Base-by-base conservation (phyloP, 306 rosid species). In the Cucumis melo region DNA sequence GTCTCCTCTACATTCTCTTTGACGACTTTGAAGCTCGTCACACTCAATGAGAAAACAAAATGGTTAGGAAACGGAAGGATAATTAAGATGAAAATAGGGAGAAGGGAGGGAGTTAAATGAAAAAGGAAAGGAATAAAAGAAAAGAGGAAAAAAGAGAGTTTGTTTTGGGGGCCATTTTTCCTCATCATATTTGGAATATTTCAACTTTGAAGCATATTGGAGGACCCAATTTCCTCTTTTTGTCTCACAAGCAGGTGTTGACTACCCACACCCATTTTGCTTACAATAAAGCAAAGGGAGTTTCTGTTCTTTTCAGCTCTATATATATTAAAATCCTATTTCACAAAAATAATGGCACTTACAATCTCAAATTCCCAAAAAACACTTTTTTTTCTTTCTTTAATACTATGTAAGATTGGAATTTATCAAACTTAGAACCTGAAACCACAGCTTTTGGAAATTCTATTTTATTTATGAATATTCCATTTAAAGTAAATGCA, bases 191-290 rank as follows among this genome's bases (percentile, higher is more conserved):
- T 38, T 62, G 87, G 93, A 86, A 85, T 88, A 91, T 87, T 72
- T 50, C 7, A 72, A 72, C 59, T 48, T 50, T 87, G 58, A 78
- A 80, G 87, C 76, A 60, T 61, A 11, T 19, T 68, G 48, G 58
- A 64, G 81, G 88, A 74, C 97, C 96, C 88, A 85, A 85, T 73
- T 64, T 55, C 74, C 67, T 42, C 87, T 82, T 81, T 88, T 81
- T 87, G 93, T 87, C 89, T 82, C 15, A 80, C 83, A 85, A 87
- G 87, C 92, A 90, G 96, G 88, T 88, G 96, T 92, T 88, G 96
- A 90, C 96, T 86, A 87, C 23, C 23, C 68, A 62, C 41, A 62
- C 10, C 71, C 71, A 78, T 64, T 64, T 73, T 79, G 83, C 81
- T 74, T n/a, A 14, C 50, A 73, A n/a, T 41, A 86, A 86, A 80